phyloP scores from a whole-genome alignment of 129 eudicot species.

The Glebionis coronaria region DNA sequence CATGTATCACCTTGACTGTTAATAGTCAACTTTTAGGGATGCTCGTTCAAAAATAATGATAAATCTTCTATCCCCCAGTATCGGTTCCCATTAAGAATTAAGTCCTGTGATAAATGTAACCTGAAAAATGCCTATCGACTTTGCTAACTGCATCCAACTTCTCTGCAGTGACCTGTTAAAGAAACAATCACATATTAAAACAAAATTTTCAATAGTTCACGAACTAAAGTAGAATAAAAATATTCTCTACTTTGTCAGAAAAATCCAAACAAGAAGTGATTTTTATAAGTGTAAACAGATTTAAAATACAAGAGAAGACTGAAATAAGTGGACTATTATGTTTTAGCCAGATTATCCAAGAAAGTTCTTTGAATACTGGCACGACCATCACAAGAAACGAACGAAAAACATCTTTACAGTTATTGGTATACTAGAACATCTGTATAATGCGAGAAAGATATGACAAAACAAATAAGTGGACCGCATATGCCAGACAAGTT shows the following conservation, averaged over 20 bases:
- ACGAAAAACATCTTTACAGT: too few species aligned
- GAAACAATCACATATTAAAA: conserved; percentile 2
- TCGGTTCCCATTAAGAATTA: neutral
- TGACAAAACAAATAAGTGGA: too few species aligned
- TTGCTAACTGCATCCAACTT: conserved; percentile 6
- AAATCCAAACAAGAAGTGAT: neutral
- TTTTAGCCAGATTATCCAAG: neutral
- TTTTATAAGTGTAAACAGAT: neutral
- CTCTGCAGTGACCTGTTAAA: conserved; percentile 21
- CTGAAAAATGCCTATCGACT: neutral
- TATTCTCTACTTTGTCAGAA: neutral
- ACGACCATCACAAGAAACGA: too few species aligned
- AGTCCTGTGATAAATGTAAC: conserved; percentile 1
- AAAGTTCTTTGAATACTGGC: neutral
- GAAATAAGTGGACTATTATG: neutral
- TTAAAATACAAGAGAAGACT: neutral
- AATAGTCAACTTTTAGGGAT: neutral
- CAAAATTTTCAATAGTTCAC: conserved; percentile 1
- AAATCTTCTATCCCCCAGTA: neutral
- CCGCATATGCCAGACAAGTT: too few species aligned
- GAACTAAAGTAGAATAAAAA: neutral
- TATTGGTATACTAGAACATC: too few species aligned
- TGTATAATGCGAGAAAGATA: too few species aligned
- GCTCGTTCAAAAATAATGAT: too few species aligned
- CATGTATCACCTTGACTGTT: neutral